phyloP scores from a whole-genome alignment of 2,329 filamentous ascomycete genomes.

The Penicillium digitatum region DNA sequence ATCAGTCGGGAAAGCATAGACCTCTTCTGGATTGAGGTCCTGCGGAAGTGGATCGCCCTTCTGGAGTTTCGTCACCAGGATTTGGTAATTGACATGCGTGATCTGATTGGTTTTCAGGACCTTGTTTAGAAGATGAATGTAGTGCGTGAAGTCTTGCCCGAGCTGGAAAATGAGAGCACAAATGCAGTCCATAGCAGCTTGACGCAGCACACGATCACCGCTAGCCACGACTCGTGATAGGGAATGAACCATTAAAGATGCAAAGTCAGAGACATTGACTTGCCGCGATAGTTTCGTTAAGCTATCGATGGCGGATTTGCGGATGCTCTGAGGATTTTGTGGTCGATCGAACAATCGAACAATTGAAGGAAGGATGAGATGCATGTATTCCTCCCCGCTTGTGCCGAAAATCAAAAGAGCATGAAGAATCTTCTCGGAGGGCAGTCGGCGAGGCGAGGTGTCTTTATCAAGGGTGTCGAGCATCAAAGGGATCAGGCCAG shows the following conservation, averaged over 20 bases:
- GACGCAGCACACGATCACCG: constrained; percentile 67
- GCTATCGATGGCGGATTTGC: constrained; percentile 88
- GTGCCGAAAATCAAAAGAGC: constrained; percentile 94
- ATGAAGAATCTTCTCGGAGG: constrained; percentile 87
- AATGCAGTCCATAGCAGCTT: constrained; percentile 85
- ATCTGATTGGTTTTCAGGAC: constrained; percentile 74
- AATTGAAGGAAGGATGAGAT: constrained; percentile 93
- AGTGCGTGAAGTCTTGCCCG: constrained; percentile 91
- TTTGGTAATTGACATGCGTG: constrained; percentile 84
- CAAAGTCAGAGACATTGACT: constrained; percentile 95
- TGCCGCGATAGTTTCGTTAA: constrained; percentile 90
- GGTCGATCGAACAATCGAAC: constrained; percentile 90
- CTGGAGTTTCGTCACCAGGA: constrained; percentile 86
- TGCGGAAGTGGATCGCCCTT: constrained; percentile 94
- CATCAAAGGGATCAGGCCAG: constrained; percentile 85
- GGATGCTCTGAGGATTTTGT: constrained; percentile 71
- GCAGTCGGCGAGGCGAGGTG: constrained; percentile 65
- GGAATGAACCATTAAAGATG: constrained; percentile 93
- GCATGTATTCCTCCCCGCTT: constrained; percentile 98
- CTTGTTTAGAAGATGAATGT: constrained; percentile 90
- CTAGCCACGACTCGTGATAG: constrained; percentile 75
- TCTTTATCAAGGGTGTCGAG: constrained; percentile 90
- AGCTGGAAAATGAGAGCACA: constrained; percentile 95
- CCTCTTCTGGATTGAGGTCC: constrained; percentile 81
- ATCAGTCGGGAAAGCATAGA: constrained; percentile 72